These are phyloP conservation scores for Fraxinus sp. DNA, from an alignment of 305 asterid species.

Conservation along the genomic window DNA sequence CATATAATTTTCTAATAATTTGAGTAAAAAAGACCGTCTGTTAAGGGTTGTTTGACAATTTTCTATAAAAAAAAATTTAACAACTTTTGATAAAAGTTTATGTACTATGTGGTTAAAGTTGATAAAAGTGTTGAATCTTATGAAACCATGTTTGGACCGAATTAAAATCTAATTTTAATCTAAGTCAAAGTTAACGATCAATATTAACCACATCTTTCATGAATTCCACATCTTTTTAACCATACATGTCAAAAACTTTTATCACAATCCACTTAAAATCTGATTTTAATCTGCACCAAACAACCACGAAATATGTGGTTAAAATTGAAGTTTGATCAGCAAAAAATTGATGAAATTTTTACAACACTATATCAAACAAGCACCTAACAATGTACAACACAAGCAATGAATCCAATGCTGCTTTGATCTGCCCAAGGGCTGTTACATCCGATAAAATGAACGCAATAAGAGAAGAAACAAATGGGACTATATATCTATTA, in stretches of 20 bases:
- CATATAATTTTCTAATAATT: not conserved
- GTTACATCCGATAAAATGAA: not conserved
- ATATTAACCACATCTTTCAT: too few relatives aligned
- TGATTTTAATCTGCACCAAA: too few relatives aligned
- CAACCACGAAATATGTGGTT: too few relatives aligned
- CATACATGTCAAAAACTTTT: too few relatives aligned
- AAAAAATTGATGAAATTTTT: too few relatives aligned
- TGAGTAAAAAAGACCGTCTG: not conserved
- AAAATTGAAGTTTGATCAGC: not conserved
- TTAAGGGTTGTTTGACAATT: not conserved
- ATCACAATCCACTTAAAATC: too few relatives aligned
- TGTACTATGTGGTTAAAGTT: not conserved
- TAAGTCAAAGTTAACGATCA: too few relatives aligned
- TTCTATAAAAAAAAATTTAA: too few relatives aligned
- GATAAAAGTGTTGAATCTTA: too few relatives aligned
- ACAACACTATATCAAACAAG: not conserved
- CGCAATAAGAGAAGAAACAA: not conserved
- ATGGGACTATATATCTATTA: not conserved
- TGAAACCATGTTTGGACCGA: too few relatives aligned
- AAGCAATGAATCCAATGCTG: not conserved
- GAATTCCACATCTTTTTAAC: too few relatives aligned
- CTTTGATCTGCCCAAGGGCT: not conserved
- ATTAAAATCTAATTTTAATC: too few relatives aligned
- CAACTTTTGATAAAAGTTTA: not conserved
- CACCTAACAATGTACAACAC: not conserved